Evolutionary conservation across 1,284 basidiomycete species (phyloP), one percentile per base, ranked within the genome.

Genomic region (Moesziomyces sp.): DNA sequence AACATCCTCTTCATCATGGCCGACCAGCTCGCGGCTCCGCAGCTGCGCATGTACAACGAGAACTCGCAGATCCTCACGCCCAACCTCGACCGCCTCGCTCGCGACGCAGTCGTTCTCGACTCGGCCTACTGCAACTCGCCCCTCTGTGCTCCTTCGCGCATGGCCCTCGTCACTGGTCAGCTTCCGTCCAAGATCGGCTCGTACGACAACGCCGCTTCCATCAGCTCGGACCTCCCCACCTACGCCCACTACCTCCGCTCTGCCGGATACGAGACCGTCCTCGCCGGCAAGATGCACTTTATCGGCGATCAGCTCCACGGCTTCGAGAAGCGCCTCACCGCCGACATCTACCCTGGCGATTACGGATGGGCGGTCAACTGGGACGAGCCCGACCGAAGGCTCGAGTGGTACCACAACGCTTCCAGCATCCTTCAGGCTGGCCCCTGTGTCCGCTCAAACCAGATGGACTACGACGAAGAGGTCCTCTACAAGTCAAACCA

Each of bases 91-190:
- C 59, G 59, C 19, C 55, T 68, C 8, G 66, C 66, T 38, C 40
- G 24, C 8, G 59, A 62, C 44, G 51, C 66, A 18, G 66, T 68
- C 35, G 66, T 68, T 16, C 53, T 68, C 52, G 66, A 68, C 3
- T 68, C 66, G n/a, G 66, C 66, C 35, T 68, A 68, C 52, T 68
- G 66, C 59, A 68, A 68, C 54, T 68, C 66, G 19, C 66, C 66
- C 10, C 58, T 68, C 30, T 68, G 66, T 21, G 66, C 66, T 28
- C 66, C 66, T 7, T 68, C 66, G n/a, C 66, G 66, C 21, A 68
- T 68, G 66, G 66, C 66, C 19, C 59, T 68, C 34, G 66, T 68
- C 16, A 62, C 66, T 19, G 66, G 66, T 23, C 66, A 68, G 52
- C 59, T 68, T 4, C 66, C 66, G 2, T 68, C 66, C 23, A 68